phyloP scores from a whole-genome alignment of 306 rosid species.

The Prinsepia uniflora region DNA sequence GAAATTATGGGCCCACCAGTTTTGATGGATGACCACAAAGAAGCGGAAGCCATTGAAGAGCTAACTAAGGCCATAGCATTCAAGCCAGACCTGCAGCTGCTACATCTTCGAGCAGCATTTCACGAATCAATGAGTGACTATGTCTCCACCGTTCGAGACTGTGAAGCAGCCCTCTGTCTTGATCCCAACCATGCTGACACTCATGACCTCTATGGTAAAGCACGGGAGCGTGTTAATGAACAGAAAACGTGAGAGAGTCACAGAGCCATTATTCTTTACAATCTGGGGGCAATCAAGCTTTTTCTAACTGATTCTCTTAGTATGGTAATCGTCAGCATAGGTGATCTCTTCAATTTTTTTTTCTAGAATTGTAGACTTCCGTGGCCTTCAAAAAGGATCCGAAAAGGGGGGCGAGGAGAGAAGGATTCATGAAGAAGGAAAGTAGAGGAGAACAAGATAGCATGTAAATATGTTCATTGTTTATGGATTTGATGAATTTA shows the following conservation, averaged over 20 bases:
- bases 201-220: slow-evolving; percentile 53
- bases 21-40: slow-evolving; percentile 91
- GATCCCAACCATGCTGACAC: slow-evolving; percentile 67
- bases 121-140: slow-evolving; percentile 61
- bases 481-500: slow-evolving; percentile 34
- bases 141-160: slow-evolving; percentile 55
- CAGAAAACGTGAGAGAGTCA: slow-evolving; percentile 34
- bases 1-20: slow-evolving; percentile 46
- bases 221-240: slow-evolving; percentile 41
- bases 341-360: slow-evolving; percentile 21
- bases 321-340: slow-evolving; percentile 18
- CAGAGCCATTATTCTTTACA: slow-evolving; percentile 21
- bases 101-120: slow-evolving; percentile 92
- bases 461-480: slow-evolving; percentile 57
- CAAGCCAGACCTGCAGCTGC: slow-evolving; percentile 73
- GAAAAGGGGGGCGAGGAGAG: slow-evolving; percentile 23
- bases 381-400: slow-evolving; percentile 17
- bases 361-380: slow-evolving; percentile 29
- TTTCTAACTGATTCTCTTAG: slow-evolving; percentile 24
- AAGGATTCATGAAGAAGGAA: slow-evolving; percentile 29
- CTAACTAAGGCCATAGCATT: slow-evolving; percentile 68
- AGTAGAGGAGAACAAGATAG: slow-evolving; percentile 47
- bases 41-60: slow-evolving; percentile 74
- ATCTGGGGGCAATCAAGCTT: slow-evolving; percentile 29
- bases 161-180: slow-evolving; percentile 84